A percentile compares a stretch with the other conserved stretches of the same genome.
These are phyloP conservation scores for Rhizomucor miehei DNA, from an alignment of 371 early-diverging fungal genomes.

Conservation along the genomic window DNA sequence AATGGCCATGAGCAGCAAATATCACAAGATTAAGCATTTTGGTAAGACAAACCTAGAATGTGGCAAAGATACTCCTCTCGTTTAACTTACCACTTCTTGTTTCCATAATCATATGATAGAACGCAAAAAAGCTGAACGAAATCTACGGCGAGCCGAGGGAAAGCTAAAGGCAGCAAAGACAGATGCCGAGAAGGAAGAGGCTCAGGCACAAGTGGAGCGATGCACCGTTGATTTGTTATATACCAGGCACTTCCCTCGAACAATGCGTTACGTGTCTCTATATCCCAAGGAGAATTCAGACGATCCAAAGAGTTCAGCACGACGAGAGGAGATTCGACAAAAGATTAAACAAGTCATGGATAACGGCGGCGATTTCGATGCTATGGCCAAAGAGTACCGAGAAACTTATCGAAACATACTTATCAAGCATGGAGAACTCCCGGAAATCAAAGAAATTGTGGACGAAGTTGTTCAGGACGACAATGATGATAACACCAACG, in stretches of 20 bases:
- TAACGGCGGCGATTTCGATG: conserved; percentile 23
- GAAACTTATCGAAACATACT: conserved; percentile 27
- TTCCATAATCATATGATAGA: conserved; percentile 14
- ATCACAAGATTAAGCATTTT: conserved; percentile 35
- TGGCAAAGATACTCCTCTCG: neutral
- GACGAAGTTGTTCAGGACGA: conserved; percentile 4
- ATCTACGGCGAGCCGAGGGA: conserved; percentile 17
- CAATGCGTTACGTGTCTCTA: conserved; percentile 36
- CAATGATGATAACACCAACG: neutral
- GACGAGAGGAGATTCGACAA: conserved; percentile 18
- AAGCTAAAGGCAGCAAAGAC: conserved; percentile 16
- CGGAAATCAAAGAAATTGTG: conserved; percentile 15
- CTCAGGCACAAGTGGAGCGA: conserved; percentile 18
- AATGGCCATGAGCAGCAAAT: conserved; percentile 21
- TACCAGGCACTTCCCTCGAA: conserved; percentile 29
- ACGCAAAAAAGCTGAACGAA: conserved; percentile 36
- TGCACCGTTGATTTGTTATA: conserved; percentile 23
- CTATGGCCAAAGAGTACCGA: conserved; percentile 27
- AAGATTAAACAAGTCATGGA: conserved; percentile 20
- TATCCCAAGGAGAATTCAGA: conserved; percentile 23
- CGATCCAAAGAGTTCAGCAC: conserved; percentile 11
- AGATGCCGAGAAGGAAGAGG: conserved; percentile 12
- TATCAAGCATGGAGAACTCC: conserved; percentile 18
- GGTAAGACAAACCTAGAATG: conserved; percentile 22
- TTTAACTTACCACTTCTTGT: neutral